A percentile compares a stretch with the other conserved stretches of the same genome.
phyloP scores from a whole-genome alignment of 768 basidiomycete genomes.

The Russula olivacea region DNA sequence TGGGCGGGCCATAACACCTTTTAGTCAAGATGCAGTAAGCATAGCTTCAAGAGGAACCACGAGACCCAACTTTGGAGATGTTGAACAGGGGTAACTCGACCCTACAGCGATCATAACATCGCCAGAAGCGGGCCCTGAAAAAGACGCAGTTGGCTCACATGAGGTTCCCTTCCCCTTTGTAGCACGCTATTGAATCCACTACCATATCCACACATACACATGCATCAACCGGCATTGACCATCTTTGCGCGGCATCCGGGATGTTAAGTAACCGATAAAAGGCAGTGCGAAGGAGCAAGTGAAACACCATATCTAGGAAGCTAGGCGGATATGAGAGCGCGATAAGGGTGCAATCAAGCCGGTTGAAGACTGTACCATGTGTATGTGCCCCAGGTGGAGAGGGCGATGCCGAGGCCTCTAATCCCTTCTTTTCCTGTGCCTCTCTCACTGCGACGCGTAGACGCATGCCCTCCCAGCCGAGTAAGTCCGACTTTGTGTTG shows the following conservation, averaged over 20 bases:
- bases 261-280: background rate
- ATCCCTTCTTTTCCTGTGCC: slow-evolving; percentile 22
- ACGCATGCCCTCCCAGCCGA: slow-evolving; percentile 41
- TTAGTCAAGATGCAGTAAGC: slow-evolving; percentile 2
- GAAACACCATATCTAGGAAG: slow-evolving; percentile 11
- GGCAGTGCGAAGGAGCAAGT: background rate
- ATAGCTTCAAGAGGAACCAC: background rate
- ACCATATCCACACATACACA: background rate
- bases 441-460: slow-evolving; percentile 36
- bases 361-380: slow-evolving; percentile 7
- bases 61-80: background rate
- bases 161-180: background rate
- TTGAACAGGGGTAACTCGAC: slow-evolving; percentile 1
- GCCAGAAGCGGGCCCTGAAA: background rate
- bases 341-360: background rate
- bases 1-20: background rate
- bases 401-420: slow-evolving; percentile 10
- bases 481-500: slow-evolving; percentile 35
- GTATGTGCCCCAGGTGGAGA: slow-evolving; percentile 1
- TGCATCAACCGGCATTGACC: background rate
- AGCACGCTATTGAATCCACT: background rate
- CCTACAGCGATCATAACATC: background rate
- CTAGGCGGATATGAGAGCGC: slow-evolving; percentile 15
- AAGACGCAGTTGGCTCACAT: background rate
- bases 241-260: background rate